Percentiles rank a stretch among this genome's conserved stretches.
Conservation (phyloP, 1,284 basidiomycete species). For the Austroboletus rostrupii region DNA sequence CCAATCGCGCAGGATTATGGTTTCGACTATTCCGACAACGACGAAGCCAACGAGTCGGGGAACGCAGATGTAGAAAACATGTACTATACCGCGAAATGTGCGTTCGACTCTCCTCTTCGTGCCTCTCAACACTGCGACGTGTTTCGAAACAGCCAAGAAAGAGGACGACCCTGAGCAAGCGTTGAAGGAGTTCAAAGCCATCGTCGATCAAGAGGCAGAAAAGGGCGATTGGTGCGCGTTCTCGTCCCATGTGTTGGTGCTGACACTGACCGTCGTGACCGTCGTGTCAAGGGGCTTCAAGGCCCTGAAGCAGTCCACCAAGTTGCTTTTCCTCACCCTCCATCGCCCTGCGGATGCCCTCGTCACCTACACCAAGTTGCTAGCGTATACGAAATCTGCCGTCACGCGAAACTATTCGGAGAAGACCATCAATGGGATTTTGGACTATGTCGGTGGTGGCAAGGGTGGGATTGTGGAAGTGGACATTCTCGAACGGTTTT, state of each 20-base stretch:
- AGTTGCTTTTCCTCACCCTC: constrained; percentile 83
- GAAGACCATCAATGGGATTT: constrained; percentile 97
- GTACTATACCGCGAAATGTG: constrained; percentile 97
- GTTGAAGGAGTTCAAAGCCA: constrained; percentile 80
- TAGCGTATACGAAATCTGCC: constrained; percentile 90
- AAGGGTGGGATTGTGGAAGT: constrained; percentile 82
- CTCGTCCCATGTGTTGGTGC: not conserved
- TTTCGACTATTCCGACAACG: constrained; percentile 94
- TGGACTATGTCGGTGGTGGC: constrained; percentile 96
- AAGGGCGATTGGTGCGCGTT: constrained; percentile 82
- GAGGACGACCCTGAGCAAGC: constrained; percentile 89
- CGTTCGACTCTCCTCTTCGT: constrained; percentile 22
- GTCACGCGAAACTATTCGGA: constrained; percentile 92
- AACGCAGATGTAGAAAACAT: constrained; percentile 96
- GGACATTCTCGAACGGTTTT: constrained; percentile 89
- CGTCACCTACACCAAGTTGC: constrained; percentile 78
- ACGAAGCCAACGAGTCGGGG: constrained; percentile 74
- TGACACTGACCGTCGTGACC: constrained; percentile 2
- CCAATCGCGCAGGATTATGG: constrained; percentile 76
- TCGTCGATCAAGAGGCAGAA: constrained; percentile 85
- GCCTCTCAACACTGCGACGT: not conserved
- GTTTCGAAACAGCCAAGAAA: constrained; percentile 69
- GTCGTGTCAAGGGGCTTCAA: constrained; percentile 88
- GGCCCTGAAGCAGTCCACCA: constrained; percentile 95
- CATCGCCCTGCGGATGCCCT: constrained; percentile 82